Conservation (phyloP, 768 basidiomycete genomes). For the Tricholoma hemisulphureum region DNA sequence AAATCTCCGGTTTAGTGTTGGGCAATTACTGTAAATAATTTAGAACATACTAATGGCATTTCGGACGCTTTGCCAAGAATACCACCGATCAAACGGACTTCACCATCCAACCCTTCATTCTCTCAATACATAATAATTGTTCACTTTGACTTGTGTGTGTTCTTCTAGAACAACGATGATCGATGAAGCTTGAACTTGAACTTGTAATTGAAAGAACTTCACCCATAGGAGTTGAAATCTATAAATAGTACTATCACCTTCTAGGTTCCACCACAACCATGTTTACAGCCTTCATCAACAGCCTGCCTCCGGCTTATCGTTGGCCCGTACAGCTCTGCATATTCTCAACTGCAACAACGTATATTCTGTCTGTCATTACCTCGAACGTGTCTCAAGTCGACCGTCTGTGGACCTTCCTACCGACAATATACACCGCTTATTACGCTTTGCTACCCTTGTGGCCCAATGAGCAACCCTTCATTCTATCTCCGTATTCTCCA, state of each 20-base stretch:
- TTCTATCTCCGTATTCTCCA: constrained; percentile 57
- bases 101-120: too few species aligned
- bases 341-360: constrained; percentile 46
- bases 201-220: too few species aligned
- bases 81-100: too few species aligned
- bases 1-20: too few species aligned
- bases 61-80: too few species aligned
- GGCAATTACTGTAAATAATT: too few species aligned
- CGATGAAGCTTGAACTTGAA: too few species aligned
- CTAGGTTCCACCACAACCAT: neutral
- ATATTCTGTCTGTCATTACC: constrained; percentile 62
- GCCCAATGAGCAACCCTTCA: constrained; percentile 38
- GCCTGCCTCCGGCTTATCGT: constrained; percentile 40
- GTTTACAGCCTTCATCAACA: constrained; percentile 11
- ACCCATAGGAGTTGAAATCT: too few species aligned
- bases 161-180: too few species aligned
- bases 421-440: constrained; percentile 79
- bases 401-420: constrained; percentile 76
- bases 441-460: constrained; percentile 74
- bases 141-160: too few species aligned
- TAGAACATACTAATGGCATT: too few species aligned
- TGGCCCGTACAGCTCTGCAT: constrained; percentile 69
- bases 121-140: too few species aligned
- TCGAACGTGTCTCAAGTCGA: constrained; percentile 88
- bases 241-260: neutral